Evolutionary conservation across 495 filamentous ascomycete species (phyloP).

Genomic region (Penicillium antarcticum): DNA sequence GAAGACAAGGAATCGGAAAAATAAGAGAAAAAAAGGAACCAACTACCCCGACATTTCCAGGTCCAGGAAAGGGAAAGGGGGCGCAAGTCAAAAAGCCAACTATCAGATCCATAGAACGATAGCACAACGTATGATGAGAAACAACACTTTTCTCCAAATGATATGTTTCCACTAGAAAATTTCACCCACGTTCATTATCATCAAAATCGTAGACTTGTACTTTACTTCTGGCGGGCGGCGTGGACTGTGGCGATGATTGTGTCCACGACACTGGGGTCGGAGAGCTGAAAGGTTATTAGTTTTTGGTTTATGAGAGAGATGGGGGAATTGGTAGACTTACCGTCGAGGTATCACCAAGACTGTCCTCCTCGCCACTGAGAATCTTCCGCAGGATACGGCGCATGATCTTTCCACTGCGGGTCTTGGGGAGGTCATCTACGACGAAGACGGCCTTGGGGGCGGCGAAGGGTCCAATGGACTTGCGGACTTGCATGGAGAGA

Average conservation of each 20-base stretch:
- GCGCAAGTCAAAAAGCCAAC: no score
- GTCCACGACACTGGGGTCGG: slow-evolving; percentile 83
- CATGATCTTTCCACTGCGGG: slow-evolving; percentile 98
- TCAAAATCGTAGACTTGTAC: slow-evolving; percentile 15
- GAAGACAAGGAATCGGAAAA: slow-evolving; percentile 1
- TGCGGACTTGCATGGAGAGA: slow-evolving; percentile 88
- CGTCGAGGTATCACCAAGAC: slow-evolving; percentile 88
- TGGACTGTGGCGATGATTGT: slow-evolving; percentile 85
- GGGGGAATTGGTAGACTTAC: slow-evolving; percentile 49
- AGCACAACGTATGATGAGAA: neutral
- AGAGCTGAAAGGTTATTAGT: slow-evolving; percentile 61
- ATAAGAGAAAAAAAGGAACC: slow-evolving; percentile 2
- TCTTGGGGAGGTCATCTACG: slow-evolving; percentile 93
- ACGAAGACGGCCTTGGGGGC: slow-evolving; percentile 91
- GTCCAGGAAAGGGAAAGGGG: no score
- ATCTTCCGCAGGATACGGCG: slow-evolving; percentile 95
- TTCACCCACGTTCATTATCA: slow-evolving; percentile 23
- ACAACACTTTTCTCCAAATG: neutral
- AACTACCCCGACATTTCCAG: slow-evolving; percentile 5
- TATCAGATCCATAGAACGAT: no score
- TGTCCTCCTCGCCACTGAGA: slow-evolving; percentile 92
- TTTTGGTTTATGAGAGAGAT: neutral
- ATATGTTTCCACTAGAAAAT: slow-evolving; percentile 5
- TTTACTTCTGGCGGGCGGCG: slow-evolving; percentile 51
- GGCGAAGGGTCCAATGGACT: slow-evolving; percentile 95